phyloP scores from a whole-genome alignment of 1,284 basidiomycete genomes.

The Fomitiporia mediterranea region DNA sequence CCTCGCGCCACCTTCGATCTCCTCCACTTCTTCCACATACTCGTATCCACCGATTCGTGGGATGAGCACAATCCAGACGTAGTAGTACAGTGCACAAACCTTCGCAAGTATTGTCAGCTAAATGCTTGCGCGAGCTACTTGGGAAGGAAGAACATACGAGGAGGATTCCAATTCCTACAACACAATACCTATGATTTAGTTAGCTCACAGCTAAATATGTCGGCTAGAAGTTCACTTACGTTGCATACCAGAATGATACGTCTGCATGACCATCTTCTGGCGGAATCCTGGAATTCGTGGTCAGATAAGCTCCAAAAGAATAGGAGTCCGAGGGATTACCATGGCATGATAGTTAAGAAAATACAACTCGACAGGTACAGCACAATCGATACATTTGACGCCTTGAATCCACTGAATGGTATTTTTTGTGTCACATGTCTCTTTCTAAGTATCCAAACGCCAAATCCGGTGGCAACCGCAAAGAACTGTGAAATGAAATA shows the following conservation, averaged over 20 bases:
- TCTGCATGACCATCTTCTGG: conserved; percentile 29
- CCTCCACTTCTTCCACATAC: conserved; percentile 29
- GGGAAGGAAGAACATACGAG: neutral
- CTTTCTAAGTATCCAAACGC: conserved; percentile 39
- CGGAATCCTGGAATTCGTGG: conserved; percentile 28
- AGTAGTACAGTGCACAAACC: conserved; percentile 32
- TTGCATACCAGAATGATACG: conserved; percentile 35
- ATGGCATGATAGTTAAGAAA: conserved; percentile 38
- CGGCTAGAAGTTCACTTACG: conserved; percentile 22
- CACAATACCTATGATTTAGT: conserved; percentile 19
- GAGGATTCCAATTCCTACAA: conserved; percentile 30
- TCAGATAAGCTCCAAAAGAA: neutral
- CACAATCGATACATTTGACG: conserved; percentile 34
- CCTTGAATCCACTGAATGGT: conserved; percentile 34
- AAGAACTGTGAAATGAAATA: conserved; percentile 39
- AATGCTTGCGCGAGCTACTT: neutral
- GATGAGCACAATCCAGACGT: conserved; percentile 31
- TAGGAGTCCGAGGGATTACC: neutral
- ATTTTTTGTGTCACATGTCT: conserved; percentile 34
- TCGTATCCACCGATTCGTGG: conserved; percentile 31
- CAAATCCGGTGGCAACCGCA: conserved; percentile 34
- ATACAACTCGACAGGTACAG: conserved; percentile 36
- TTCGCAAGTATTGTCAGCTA: neutral
- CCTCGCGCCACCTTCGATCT: conserved; percentile 28
- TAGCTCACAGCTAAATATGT: too few species aligned